Evolutionary conservation across 2,329 filamentous ascomycete species (phyloP), one percentile per base, ranked within the genome.

Genomic region (Aciculosporium take): DNA sequence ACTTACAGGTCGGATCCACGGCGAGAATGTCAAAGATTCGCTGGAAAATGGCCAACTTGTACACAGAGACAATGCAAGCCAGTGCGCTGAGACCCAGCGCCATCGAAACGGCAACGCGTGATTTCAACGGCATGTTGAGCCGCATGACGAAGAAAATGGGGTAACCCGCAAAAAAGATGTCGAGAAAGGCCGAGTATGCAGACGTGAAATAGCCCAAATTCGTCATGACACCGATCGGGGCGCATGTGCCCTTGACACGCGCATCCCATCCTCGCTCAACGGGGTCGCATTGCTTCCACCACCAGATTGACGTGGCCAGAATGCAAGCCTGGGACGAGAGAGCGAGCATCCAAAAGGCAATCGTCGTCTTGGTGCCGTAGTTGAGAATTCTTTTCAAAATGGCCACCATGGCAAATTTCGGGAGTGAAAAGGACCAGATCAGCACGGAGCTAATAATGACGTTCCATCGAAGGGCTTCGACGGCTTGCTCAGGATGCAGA

Each of bases 361-460:
- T 45, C 0, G 47, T 47, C 6, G 52, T 54, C 21, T 51, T 50
- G 17, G 37, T 18, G 12, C 52, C 52, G 42, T 54, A 53, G 33
- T 51, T 46, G 37, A 54, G 49, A 17, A 53, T 54, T 5, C 51
- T 47, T 24, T 54, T 54, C 21, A 54, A 45, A 27, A 49, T 53
- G 8, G 52, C 51, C 25, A 54, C 47, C 21, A 54, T 49, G 37
- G 52, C 52, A 35, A 54, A 54, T 6, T 54, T 54, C 7, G 52
- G 52, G 1, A 54, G 42, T 4, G 52, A 53, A 33, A 54, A 53
- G 3, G 50, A 49, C 50, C 50, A 53, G 18, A 54, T 50, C 8
- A 54, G 39, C 13, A 54, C 45, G 7, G 48, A 47, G 43, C 48
- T 53, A 37, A 51, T 52, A 20, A 53, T 52, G 30, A 46, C 44